These are phyloP conservation scores for Daedalea quercina DNA, from an alignment of 768 basidiomycete species.

Conservation along the genomic window DNA sequence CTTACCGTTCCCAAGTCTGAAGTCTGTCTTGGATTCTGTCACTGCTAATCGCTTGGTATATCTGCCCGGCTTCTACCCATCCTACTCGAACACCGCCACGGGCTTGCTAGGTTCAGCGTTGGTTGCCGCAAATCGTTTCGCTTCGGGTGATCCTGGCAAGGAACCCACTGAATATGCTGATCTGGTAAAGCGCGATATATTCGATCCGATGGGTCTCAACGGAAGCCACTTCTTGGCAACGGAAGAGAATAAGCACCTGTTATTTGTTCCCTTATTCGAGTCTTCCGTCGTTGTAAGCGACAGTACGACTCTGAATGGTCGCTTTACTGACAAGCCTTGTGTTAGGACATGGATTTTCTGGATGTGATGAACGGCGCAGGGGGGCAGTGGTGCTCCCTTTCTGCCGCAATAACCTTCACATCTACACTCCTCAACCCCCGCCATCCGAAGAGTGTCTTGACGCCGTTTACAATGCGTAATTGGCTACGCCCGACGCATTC, in stretches of 20 bases:
- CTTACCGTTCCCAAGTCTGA: constrained; percentile 24
- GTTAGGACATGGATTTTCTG: constrained; percentile 32
- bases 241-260: constrained; percentile 23
- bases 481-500: constrained; percentile 26
- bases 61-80: constrained; percentile 36
- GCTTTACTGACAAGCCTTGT: neutral
- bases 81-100: constrained; percentile 36
- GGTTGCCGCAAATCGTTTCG: constrained; percentile 24
- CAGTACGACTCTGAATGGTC: neutral
- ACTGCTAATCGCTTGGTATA: constrained; percentile 32
- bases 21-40: constrained; percentile 30
- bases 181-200: constrained; percentile 42
- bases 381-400: constrained; percentile 45
- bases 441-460: constrained; percentile 17
- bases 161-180: constrained; percentile 26
- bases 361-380: constrained; percentile 37
- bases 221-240: constrained; percentile 38
- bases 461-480: constrained; percentile 17
- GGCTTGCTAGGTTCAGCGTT: constrained; percentile 29
- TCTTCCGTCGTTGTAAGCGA: constrained; percentile 30
- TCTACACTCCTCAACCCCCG: constrained; percentile 38
- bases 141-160: neutral
- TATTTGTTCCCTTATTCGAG: constrained; percentile 34
- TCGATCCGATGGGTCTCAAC: constrained; percentile 38
- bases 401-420: constrained; percentile 38